A percentile compares a stretch with the other conserved stretches of the same genome.
Evolutionary conservation across 2,329 filamentous ascomycete species (phyloP).

Genomic region (Tolypocladium guangdongense): DNA sequence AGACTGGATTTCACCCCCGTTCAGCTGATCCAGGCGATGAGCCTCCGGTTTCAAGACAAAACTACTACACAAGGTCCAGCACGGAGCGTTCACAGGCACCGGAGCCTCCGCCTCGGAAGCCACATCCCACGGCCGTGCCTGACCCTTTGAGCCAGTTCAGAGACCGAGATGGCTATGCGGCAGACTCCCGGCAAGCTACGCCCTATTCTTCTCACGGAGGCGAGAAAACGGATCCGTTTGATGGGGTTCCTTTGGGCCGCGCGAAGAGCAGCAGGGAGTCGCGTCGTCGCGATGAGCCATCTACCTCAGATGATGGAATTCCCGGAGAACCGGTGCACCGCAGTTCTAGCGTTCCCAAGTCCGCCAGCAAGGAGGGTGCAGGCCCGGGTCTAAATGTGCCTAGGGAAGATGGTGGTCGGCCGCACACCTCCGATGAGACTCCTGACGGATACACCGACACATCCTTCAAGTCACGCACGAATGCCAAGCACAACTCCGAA

Average conservation of each 20-base stretch:
- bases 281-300: slow-evolving; percentile 14
- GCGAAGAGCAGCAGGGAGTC: slow-evolving; percentile 33
- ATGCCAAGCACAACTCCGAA: not conserved
- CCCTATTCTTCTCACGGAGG: slow-evolving; percentile 46
- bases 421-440: not conserved
- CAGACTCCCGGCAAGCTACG: slow-evolving; percentile 43
- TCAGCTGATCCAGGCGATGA: slow-evolving; percentile 40
- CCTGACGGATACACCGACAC: not conserved
- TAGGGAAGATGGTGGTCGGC: not conserved
- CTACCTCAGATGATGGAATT: slow-evolving; percentile 10
- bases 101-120: slow-evolving; percentile 5
- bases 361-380: slow-evolving; percentile 3
- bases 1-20: slow-evolving; percentile 37
- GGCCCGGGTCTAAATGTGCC: not conserved
- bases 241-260: slow-evolving; percentile 32
- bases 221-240: slow-evolving; percentile 49
- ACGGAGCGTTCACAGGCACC: slow-evolving; percentile 12
- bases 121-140: slow-evolving; percentile 16
- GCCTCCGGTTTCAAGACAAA: slow-evolving; percentile 35
- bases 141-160: slow-evolving; percentile 39
- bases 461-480: not conserved
- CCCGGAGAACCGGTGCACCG: slow-evolving; percentile 15
- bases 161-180: slow-evolving; percentile 21
- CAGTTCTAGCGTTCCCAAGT: slow-evolving; percentile 20
- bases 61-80: slow-evolving; percentile 32